These are phyloP conservation scores for Suillus clintonianus DNA, from an alignment of 768 basidiomycete species.

Conservation along the genomic window DNA sequence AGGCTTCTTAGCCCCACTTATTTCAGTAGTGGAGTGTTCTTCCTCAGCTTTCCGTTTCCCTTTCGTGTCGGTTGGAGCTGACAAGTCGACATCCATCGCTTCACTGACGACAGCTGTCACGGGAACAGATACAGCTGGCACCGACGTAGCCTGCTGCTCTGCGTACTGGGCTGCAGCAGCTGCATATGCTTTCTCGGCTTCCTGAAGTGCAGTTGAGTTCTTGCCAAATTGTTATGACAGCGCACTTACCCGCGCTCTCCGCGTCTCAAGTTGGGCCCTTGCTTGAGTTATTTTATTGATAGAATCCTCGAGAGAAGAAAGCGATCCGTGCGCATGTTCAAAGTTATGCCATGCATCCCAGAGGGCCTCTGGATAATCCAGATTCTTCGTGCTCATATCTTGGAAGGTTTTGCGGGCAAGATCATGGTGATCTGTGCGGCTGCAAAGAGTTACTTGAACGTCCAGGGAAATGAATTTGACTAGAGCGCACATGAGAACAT, in stretches of 20 bases:
- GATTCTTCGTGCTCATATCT: conserved; percentile 64
- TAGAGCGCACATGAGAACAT: conserved; percentile 64
- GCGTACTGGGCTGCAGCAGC: conserved; percentile 50
- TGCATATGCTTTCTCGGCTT: conserved; percentile 60
- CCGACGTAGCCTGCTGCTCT: conserved; percentile 40
- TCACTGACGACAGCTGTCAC: conserved; percentile 18
- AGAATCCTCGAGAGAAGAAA: conserved; percentile 63
- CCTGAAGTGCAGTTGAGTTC: conserved; percentile 37
- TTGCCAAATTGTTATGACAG: not conserved
- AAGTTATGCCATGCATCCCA: conserved; percentile 92
- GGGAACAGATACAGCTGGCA: conserved; percentile 29
- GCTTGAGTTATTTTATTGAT: conserved; percentile 68
- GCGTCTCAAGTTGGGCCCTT: conserved; percentile 58
- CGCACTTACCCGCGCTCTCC: conserved; percentile 59
- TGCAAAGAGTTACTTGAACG: conserved; percentile 22
- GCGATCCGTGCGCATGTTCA: conserved; percentile 79
- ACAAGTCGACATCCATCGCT: conserved; percentile 45
- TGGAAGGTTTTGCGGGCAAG: conserved; percentile 68
- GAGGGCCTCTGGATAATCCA: conserved; percentile 95
- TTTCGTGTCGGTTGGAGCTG: conserved; percentile 38
- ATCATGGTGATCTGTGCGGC: conserved; percentile 54
- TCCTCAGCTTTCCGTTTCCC: conserved; percentile 71
- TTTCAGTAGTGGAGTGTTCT: conserved; percentile 28
- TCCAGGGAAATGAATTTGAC: conserved; percentile 1
- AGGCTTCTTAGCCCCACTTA: conserved; percentile 60